A percentile compares a stretch with the other conserved stretches of the same genome.
Evolutionary conservation across 2,329 filamentous ascomycete species (phyloP).

Genomic region (Cladosporium sp.): DNA sequence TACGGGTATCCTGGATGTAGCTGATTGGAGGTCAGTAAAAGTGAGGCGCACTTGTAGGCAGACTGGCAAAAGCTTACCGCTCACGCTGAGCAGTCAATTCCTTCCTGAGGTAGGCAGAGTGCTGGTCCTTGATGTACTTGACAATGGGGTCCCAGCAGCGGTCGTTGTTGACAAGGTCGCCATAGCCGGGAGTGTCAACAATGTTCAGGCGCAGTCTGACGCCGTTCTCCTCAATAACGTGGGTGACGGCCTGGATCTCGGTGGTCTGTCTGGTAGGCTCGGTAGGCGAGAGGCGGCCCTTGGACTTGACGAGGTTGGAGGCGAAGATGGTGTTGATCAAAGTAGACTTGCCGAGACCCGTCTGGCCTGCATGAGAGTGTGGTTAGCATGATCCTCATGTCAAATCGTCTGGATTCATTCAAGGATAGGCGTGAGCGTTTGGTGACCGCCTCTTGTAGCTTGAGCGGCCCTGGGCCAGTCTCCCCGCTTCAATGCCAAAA

Average conservation of each 20-base stretch:
- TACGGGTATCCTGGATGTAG: constrained; percentile 98
- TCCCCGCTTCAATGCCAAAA: not conserved
- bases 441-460: too few relatives aligned
- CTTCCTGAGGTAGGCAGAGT: constrained; percentile 98
- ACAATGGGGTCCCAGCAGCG: constrained; percentile 99
- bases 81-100: constrained; percentile 98
- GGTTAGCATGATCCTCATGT: not conserved
- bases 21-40: not conserved
- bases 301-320: constrained; percentile 97
- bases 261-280: constrained; percentile 93
- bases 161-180: constrained; percentile 99
- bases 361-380: constrained; percentile 64
- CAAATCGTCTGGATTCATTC: not conserved
- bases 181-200: constrained; percentile 96
- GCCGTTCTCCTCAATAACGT: constrained; percentile 99
- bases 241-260: constrained; percentile 95
- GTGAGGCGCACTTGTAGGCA: too few relatives aligned
- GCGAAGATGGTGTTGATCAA: constrained; percentile 99
- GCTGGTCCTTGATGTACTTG: constrained; percentile 99
- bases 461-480: too few relatives aligned
- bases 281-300: constrained; percentile 86
- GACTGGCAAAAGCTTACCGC: constrained; percentile 39
- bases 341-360: constrained; percentile 96
- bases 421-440: too few relatives aligned
- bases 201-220: constrained; percentile 97